Evolutionary conservation across 345 rosid species (phyloP).

Genomic region (Bruguiera gymnorhiza): DNA sequence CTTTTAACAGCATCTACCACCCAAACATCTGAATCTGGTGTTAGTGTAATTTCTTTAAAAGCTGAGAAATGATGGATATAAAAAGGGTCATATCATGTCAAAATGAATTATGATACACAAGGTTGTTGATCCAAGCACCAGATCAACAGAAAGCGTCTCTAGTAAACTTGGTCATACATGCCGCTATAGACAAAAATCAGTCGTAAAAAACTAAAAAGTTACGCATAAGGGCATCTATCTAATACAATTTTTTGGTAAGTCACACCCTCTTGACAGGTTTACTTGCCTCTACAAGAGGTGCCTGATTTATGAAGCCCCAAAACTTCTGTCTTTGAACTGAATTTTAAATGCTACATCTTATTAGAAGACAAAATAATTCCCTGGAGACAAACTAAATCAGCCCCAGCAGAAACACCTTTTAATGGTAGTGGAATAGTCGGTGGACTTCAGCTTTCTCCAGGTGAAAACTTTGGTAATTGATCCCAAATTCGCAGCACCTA

Average conservation of each 20-base stretch:
- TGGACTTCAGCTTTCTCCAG: not conserved
- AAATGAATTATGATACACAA: no score
- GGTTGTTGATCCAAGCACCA: no score
- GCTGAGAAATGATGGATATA: no score
- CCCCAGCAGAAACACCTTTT: not conserved
- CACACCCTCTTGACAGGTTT: not conserved
- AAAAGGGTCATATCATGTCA: no score
- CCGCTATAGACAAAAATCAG: no score
- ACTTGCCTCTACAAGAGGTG: not conserved
- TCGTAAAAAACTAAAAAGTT: no score
- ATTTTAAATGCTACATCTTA: no score
- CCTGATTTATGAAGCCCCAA: not conserved
- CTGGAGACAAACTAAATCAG: not conserved
- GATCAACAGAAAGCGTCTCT: no score
- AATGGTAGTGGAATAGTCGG: not conserved
- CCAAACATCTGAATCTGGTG: no score
- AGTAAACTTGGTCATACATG: not conserved
- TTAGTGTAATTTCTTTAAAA: no score
- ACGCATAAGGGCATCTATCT: not conserved
- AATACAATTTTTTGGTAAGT: not conserved
- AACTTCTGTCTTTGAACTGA: not conserved
- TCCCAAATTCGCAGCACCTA: slow-evolving; percentile 2
- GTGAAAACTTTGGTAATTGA: not conserved
- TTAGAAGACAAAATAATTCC: not conserved
- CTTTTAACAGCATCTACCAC: no score